A percentile compares a stretch with the other conserved stretches of the same genome.
Conservation (phyloP, 2,329 filamentous ascomycete species). For the Monilinia fructigena region DNA sequence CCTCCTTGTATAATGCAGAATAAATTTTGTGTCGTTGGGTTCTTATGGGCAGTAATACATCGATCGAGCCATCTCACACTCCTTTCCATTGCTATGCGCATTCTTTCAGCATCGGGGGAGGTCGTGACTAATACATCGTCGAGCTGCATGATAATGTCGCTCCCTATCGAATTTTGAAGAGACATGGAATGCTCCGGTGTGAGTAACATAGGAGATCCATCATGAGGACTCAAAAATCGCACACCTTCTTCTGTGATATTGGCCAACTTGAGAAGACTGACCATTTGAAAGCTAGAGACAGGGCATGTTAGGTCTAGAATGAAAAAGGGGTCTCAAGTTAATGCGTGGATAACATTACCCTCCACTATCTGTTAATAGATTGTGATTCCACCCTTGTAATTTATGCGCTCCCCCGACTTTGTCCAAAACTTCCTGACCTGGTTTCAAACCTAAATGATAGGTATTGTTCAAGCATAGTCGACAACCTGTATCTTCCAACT, state of each 20-base stretch:
- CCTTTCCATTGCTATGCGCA: slow-evolving; percentile 92
- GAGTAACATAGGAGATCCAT: slow-evolving; percentile 91
- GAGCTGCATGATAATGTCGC: slow-evolving; percentile 99
- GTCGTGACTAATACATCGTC: slow-evolving; percentile 98
- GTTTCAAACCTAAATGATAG: slow-evolving; percentile 93
- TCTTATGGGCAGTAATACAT: slow-evolving; percentile 85
- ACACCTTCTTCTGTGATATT: slow-evolving; percentile 93
- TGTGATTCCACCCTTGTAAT: slow-evolving; percentile 91
- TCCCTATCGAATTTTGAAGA: slow-evolving; percentile 94
- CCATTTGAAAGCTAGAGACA: slow-evolving; percentile 89
- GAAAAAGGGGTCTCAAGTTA: slow-evolving; percentile 5
- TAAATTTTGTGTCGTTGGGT: slow-evolving; percentile 80
- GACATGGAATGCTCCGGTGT: slow-evolving; percentile 97
- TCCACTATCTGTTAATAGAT: slow-evolving; percentile 82
- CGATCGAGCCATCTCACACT: slow-evolving; percentile 95
- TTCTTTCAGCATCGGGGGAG: slow-evolving; percentile 81
- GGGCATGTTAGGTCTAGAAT: slow-evolving; percentile 9
- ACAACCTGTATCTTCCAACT: slow-evolving; percentile 86
- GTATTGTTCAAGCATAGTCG: slow-evolving; percentile 96
- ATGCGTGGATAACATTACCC: slow-evolving; percentile 49
- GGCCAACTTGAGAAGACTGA: slow-evolving; percentile 88
- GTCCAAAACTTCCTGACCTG: slow-evolving; percentile 85
- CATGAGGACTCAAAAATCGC: slow-evolving; percentile 91
- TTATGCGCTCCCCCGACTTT: slow-evolving; percentile 89
- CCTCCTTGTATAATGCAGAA: slow-evolving; percentile 99